phyloP scores from a whole-genome alignment of 768 basidiomycete genomes.

The Pleurotus ostreatus region DNA sequence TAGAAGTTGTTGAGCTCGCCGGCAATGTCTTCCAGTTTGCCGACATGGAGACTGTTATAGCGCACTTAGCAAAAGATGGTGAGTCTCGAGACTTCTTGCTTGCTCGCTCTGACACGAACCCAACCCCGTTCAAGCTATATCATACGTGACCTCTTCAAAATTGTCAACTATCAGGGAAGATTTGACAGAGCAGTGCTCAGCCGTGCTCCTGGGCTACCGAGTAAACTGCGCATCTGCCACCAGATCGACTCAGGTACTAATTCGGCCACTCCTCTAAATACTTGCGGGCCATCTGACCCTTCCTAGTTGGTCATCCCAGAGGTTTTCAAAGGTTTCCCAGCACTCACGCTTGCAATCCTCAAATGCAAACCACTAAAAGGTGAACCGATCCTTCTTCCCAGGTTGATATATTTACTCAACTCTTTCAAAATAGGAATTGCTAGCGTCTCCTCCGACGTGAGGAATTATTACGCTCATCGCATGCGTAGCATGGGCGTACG shows the following conservation, averaged over 20 bases:
- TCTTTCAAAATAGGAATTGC: slow-evolving; percentile 45
- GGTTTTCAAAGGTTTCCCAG: slow-evolving; percentile 80
- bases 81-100: slow-evolving; percentile 16
- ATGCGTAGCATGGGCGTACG: slow-evolving; percentile 70
- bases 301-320: slow-evolving; percentile 89
- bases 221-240: slow-evolving; percentile 83
- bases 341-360: slow-evolving; percentile 74
- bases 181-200: slow-evolving; percentile 78
- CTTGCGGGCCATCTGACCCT: slow-evolving; percentile 7
- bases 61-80: slow-evolving; percentile 78
- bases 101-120: neutral
- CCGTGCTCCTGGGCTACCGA: slow-evolving; percentile 81
- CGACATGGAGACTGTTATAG: slow-evolving; percentile 82
- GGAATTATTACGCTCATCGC: slow-evolving; percentile 79
- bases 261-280: neutral
- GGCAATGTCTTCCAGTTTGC: slow-evolving; percentile 89
- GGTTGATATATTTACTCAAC: neutral
- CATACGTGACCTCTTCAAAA: slow-evolving; percentile 52
- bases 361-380: slow-evolving; percentile 97
- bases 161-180: slow-evolving; percentile 79
- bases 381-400: slow-evolving; percentile 19
- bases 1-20: slow-evolving; percentile 79
- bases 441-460: slow-evolving; percentile 89
- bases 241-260: slow-evolving; percentile 67
- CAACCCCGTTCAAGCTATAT: slow-evolving; percentile 56